phyloP scores from a whole-genome alignment of 306 rosid genomes.

The Medicago truncatula region DNA sequence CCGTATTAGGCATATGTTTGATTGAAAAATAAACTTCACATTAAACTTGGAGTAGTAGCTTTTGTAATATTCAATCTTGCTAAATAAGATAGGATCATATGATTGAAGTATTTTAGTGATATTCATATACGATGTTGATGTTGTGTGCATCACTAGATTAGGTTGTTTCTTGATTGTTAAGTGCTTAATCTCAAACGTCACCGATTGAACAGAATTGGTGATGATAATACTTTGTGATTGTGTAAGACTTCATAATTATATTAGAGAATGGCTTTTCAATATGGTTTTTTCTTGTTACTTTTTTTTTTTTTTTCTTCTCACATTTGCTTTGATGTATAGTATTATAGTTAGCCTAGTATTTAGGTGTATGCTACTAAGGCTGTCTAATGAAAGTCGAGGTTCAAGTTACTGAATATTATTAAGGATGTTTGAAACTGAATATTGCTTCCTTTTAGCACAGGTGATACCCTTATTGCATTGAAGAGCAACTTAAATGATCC shows the following conservation, averaged over 20 bases:
- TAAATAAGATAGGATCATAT: conserved; percentile 34
- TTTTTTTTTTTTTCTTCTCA: not conserved
- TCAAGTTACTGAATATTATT: conserved; percentile 25
- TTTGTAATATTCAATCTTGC: conserved; percentile 3
- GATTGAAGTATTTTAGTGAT: conserved; percentile 3
- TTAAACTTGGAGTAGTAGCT: too few relatives aligned
- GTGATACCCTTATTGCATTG: conserved; percentile 83
- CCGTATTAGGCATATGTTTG: too few relatives aligned
- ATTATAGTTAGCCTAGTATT: conserved; percentile 20
- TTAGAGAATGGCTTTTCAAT: not conserved
- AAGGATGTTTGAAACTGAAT: conserved; percentile 14
- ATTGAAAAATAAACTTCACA: too few relatives aligned
- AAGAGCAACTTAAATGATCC: conserved; percentile 77
- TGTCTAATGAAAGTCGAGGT: conserved; percentile 25
- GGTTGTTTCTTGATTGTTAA: conserved; percentile 12
- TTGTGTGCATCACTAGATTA: conserved; percentile 5
- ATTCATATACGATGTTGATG: conserved; percentile 17
- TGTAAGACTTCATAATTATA: too few relatives aligned
- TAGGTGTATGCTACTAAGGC: conserved; percentile 21
- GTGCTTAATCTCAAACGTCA: not conserved
- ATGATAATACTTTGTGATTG: too few relatives aligned
- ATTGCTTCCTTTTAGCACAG: conserved; percentile 52
- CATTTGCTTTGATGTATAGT: conserved; percentile 9
- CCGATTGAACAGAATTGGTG: too few relatives aligned
- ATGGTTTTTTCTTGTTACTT: conserved; percentile 12